These are phyloP conservation scores for Lactarius psammicola DNA, from an alignment of 768 basidiomycete genomes.

Conservation along the genomic window DNA sequence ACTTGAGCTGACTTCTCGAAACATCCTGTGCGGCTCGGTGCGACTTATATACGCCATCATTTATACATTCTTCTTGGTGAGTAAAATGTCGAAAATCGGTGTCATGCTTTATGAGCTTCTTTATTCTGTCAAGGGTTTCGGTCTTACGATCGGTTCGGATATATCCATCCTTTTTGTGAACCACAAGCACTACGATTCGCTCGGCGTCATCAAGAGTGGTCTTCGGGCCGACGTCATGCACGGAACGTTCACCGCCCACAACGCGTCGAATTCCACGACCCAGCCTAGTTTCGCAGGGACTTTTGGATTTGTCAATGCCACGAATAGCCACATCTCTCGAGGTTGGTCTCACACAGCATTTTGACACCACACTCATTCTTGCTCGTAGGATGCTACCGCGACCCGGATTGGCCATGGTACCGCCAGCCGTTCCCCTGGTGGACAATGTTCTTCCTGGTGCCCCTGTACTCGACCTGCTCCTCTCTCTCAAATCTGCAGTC, in stretches of 20 bases:
- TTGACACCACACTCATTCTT: neutral
- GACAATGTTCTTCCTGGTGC: conserved; percentile 75
- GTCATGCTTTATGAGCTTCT: neutral
- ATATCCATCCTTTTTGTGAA: conserved; percentile 67
- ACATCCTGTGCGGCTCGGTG: conserved; percentile 78
- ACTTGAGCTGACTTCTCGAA: conserved; percentile 77
- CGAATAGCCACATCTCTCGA: conserved; percentile 34
- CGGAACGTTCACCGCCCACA: conserved; percentile 50
- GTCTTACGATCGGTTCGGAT: conserved; percentile 80
- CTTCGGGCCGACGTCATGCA: conserved; percentile 40
- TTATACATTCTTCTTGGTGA: conserved; percentile 76
- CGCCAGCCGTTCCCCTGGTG: conserved; percentile 79
- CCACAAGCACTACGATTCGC: conserved; percentile 46
- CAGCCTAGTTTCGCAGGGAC: conserved; percentile 32
- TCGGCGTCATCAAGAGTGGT: conserved; percentile 36
- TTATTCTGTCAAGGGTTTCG: conserved; percentile 60
- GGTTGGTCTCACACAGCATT: conserved; percentile 24
- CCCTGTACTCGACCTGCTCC: conserved; percentile 68
- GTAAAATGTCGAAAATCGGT: conserved; percentile 24
- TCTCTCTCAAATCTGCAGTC: conserved; percentile 77
- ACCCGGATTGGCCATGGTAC: conserved; percentile 74
- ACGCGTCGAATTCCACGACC: conserved; percentile 30
- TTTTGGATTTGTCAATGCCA: conserved; percentile 35
- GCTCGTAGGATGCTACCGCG: conserved; percentile 65
- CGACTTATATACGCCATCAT: conserved; percentile 84